Evolutionary conservation across 2,329 filamentous ascomycete species (phyloP), one percentile per base, ranked within the genome.

Genomic region (Torrubiellomyces zombiae): DNA sequence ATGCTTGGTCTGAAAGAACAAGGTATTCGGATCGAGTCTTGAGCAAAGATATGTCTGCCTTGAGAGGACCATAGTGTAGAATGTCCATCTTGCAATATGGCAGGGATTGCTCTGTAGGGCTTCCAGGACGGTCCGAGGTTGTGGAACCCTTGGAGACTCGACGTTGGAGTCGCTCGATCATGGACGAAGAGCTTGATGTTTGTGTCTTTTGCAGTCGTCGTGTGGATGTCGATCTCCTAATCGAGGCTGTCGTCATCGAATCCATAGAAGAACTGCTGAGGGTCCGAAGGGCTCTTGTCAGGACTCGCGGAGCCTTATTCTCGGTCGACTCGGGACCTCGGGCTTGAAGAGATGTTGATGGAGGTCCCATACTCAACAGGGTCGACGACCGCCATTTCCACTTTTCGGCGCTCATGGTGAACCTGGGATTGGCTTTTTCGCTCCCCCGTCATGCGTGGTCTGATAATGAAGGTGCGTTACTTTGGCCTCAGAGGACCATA

Each of bases 11-110:
- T 3, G 65, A 64, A 14, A 67, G 43, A 15, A 67, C 63, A 8
- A 69, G 39, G 31, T 63, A 66, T 28, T 60, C 57, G 24, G 54
- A 47, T 18, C 58, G 58, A 2, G 55, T 45, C 30, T 63, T 65
- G 32, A 63, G 45, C 3, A 63, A 43, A 12, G 58, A 57, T 4
- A 56, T 43, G 28, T 67, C 60, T 1, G 55, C 44, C 37, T 65
- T 64, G 18, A 69, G 46, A 10, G 55, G 43, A 3, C 59, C 59
- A 24, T 53, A 53, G 23, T 55, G 55, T 20, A 60, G 33, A 11
- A 62, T 36, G 18, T 51, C 50, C 48, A 56, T 54, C 9, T 42
- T 35, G 2, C 42, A 34, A 21, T 51, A 49, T 4, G 47, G 39
- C 10, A 40, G 37, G 16, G 42, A 35, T 7, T 42, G 33, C 13